Base-by-base conservation (phyloP, 768 basidiomycete genomes). In the Crucibulum laeve region DNA sequence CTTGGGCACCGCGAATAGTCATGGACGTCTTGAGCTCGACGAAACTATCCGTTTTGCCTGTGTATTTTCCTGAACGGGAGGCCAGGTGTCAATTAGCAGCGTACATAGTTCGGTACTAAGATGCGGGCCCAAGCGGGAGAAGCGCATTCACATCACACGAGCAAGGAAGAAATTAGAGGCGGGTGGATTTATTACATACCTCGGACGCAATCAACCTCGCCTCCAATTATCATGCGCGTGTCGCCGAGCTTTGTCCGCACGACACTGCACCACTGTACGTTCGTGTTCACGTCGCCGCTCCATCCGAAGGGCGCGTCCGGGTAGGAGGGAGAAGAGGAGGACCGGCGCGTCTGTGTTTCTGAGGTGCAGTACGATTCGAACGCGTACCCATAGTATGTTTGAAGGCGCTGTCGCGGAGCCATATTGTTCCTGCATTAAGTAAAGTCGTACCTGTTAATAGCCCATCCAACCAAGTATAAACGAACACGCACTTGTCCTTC, bases 1-100 rank as follows among this genome's bases (percentile, higher is more conserved):
- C 90, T 35, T 77, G 65, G 3, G 68, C 48, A 10, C 77, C 76
- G 11, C 80, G 75, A 41, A 92, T 89, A 13, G 70, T 57, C 54
- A 89, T 60, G 6, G 90, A 92, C 2, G 91, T 93, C 65, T 95
- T 95, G 43, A 95, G 67, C 59, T 95, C 91, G 8, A 95, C 80
- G 59, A 88, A 84, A 14, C 74, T 77, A 49, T 85, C 73, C 8
- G 84, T 77, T 45, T 71, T 67, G 8, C 80, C 79, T 13, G 74
- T 71, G 51, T 82, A 84, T 52, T 59, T 71, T 35, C 69, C 89
- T 90, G 58, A 15, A 37, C 46, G n/a, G 17, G 11, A 40, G 13
- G 8, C 18, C 15, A 8, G 18, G 5, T 11, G 23, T 8, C 19
- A 7, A 37, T 14, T 7, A 37, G 19, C 13, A 37, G 28, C 10